These are phyloP conservation scores for Acidiella bohemica DNA, from an alignment of 495 filamentous ascomycete genomes.

Conservation along the genomic window DNA sequence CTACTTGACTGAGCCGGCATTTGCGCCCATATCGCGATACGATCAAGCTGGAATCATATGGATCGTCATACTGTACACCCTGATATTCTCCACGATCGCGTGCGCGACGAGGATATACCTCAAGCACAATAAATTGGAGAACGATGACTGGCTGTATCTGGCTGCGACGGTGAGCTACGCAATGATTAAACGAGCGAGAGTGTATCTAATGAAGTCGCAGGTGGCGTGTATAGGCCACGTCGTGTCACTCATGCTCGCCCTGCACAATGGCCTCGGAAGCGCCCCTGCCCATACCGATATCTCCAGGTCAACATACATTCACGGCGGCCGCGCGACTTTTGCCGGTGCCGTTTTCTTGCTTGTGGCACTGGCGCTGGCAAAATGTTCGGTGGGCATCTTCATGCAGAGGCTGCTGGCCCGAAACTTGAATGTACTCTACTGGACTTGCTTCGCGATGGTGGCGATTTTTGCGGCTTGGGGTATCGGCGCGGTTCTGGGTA, in stretches of 20 bases:
- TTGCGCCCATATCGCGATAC: background rate
- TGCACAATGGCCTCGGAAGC: background rate
- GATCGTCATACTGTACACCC: background rate
- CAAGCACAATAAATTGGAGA: background rate
- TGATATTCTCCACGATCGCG: background rate
- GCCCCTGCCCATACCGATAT: background rate
- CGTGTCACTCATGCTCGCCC: background rate
- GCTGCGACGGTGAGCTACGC: background rate
- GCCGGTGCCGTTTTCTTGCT: background rate
- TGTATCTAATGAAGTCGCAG: too few relatives aligned
- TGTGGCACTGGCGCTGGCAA: background rate
- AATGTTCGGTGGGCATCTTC: background rate
- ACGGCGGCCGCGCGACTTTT: background rate
- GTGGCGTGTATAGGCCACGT: background rate
- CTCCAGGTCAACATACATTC: background rate
- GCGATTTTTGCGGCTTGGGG: background rate
- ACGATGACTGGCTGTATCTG: background rate
- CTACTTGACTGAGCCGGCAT: too few relatives aligned
- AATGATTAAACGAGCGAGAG: too few relatives aligned
- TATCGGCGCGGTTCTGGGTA: background rate
- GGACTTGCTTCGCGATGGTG: background rate
- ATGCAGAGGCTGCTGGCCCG: background rate
- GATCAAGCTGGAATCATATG: background rate
- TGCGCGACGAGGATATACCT: background rate
- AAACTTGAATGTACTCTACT: background rate